Base-by-base conservation (phyloP, 1,284 basidiomycete genomes). In the Ceratobasidium sp. region DNA sequence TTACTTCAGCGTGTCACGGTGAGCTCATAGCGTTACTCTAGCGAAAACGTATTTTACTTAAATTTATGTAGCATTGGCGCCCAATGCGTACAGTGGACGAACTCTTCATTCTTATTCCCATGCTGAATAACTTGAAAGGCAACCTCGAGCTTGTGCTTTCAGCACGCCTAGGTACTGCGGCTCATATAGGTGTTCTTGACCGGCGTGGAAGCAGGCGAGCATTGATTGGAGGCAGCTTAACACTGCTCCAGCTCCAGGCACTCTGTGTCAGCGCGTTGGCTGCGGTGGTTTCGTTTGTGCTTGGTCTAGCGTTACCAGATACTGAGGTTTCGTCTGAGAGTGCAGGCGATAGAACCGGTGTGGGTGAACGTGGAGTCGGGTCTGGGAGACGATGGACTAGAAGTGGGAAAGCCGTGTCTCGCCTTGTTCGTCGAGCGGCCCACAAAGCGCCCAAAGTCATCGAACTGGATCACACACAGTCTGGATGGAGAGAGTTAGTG, bases 91-190 rank as follows among this genome's bases (percentile, higher is more conserved):
- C 92, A 71, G 89, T 97, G 63, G 93, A 98, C 85, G 96, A 99
- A 81, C 90, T 98, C 74, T 96, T 98, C 79, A 96, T 98, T 85
- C 93, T 98, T 74, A 91, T 98, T 8, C 96, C 97, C 13, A 96
- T 98, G 78, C 85, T 98, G 27, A 88, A 97, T 78, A 99, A 98
- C 79, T 89, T 99, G 76, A 98, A 98, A 81, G 97, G 97, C 19
- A 98, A 98, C 79, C 88, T 98, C 58, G 96, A 97, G 83, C 96
- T 97, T 93, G 96, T 96, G 77, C 88, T 93, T 14, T 92, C 91
- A 13, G 90, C 92, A 2, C 86, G 91, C n/a, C 83, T 93, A 16
- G 88, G 88, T 3, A 93, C 92, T 0, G 88, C 90, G 3, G 54
- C 76, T 8, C 75, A 75, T 46, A 77, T 75, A 34, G 75, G 75